Conservation (phyloP, 441 rosid species). For the Bocquillonia castaneifolia region DNA sequence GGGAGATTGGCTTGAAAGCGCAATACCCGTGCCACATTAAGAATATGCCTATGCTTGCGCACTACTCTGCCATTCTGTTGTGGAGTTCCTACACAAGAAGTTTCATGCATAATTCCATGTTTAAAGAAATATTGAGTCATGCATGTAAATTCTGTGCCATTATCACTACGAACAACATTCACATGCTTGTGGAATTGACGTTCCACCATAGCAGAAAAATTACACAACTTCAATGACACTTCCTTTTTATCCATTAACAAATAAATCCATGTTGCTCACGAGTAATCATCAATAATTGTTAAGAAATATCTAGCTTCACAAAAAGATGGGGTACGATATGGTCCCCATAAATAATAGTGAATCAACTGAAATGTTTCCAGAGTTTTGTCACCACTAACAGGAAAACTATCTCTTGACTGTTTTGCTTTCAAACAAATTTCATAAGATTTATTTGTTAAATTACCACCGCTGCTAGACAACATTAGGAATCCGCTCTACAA, state of each 20-base stretch:
- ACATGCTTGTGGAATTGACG: background rate
- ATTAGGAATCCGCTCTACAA: no score
- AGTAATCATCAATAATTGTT: background rate
- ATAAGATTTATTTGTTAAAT: no score
- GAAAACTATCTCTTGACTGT: no score
- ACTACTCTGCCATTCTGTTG: no score
- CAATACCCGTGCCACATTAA: no score
- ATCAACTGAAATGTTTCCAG: background rate
- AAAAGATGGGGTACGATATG: background rate
- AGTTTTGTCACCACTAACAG: background rate
- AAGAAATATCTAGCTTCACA: background rate
- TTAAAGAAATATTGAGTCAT: background rate
- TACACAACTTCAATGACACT: background rate
- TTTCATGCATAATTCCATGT: background rate
- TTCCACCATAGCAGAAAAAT: background rate
- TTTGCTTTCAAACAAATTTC: background rate
- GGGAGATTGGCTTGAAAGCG: no score
- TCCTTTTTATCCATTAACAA: background rate
- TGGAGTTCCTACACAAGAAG: no score
- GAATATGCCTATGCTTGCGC: no score
- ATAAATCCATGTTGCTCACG: background rate
- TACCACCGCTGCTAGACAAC: background rate
- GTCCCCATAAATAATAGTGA: background rate
- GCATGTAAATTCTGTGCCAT: background rate
- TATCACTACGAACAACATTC: background rate